Percentiles rank a stretch among this genome's conserved stretches.
These are phyloP conservation scores for Mucor sp. DNA, from an alignment of 371 early-diverging fungal genomes.

Conservation along the genomic window DNA sequence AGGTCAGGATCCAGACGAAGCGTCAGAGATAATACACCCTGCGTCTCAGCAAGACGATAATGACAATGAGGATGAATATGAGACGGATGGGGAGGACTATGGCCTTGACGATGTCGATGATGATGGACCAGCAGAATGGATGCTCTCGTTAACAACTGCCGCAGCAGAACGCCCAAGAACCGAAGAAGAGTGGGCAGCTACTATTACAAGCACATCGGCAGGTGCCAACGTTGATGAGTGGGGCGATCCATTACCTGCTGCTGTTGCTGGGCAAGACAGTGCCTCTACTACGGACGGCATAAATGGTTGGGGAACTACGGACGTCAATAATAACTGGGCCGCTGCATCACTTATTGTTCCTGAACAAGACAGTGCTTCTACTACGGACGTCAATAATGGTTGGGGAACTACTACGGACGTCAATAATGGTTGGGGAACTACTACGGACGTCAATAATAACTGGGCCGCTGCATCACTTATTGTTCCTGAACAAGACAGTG, in stretches of 20 bases:
- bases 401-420: too few species aligned
- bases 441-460: too few species aligned
- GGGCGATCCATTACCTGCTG: conserved; percentile 7
- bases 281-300: too few species aligned
- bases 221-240: conserved; percentile 8
- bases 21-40: neutral
- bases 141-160: neutral
- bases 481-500: neutral
- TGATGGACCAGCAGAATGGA: neutral
- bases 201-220: neutral
- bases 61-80: neutral
- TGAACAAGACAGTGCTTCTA: too few species aligned
- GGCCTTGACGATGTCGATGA: neutral
- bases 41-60: neutral
- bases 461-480: too few species aligned
- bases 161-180: neutral
- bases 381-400: too few species aligned
- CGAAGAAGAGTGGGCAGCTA: neutral
- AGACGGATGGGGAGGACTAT: neutral
- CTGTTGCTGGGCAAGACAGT: too few species aligned
- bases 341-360: too few species aligned
- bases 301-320: too few species aligned
- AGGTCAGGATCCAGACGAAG: neutral
- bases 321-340: too few species aligned
- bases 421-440: too few species aligned